These are phyloP conservation scores for Achaetomiella virescens DNA, from an alignment of 495 filamentous ascomycete species.

Conservation along the genomic window DNA sequence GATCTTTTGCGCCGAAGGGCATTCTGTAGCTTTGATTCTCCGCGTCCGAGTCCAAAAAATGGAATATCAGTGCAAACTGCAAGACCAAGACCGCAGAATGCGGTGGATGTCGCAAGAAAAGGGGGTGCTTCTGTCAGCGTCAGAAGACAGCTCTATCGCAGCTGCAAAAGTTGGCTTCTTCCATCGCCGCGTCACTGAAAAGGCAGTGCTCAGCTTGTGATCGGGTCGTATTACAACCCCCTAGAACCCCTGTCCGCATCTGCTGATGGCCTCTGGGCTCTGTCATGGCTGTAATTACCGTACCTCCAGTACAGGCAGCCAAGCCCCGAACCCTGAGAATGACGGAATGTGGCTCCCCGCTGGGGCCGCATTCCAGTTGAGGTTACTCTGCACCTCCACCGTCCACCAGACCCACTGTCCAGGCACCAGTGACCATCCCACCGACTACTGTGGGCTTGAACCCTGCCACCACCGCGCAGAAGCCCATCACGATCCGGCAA, in stretches of 20 bases:
- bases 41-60: neutral
- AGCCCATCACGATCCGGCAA: neutral
- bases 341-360: neutral
- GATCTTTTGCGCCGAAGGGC: conserved; percentile 49
- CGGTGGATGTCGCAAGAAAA: neutral
- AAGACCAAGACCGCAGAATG: no score
- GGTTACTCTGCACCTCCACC: no score
- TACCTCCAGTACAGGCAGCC: neutral
- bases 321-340: neutral
- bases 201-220: neutral
- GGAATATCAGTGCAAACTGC: no score
- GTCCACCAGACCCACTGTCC: neutral
- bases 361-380: no score
- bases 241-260: neutral
- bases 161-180: conserved; percentile 5
- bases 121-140: neutral
- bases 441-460: neutral
- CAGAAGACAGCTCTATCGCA: neutral
- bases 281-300: conserved; percentile 1
- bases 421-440: neutral
- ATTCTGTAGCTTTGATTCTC: conserved; percentile 32
- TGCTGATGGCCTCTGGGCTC: neutral
- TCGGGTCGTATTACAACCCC: neutral
- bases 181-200: conserved; percentile 7
- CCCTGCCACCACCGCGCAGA: no score